These are phyloP conservation scores for Arabidopsis lyrata DNA, from an alignment of 441 rosid genomes.

Conservation along the genomic window DNA sequence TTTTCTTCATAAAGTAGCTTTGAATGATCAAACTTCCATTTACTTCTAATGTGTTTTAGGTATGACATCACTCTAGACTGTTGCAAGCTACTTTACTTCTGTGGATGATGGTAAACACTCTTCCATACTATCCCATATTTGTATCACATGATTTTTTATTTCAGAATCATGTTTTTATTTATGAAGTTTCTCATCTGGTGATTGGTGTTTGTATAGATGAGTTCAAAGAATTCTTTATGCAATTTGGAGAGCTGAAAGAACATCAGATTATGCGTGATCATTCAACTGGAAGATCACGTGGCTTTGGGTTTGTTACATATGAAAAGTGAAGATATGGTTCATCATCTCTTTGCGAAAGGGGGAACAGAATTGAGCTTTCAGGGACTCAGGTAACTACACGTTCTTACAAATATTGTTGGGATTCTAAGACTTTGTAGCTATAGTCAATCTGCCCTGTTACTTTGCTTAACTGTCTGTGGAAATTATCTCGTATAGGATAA, in stretches of 20 bases:
- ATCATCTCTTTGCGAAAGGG: conserved; percentile 71
- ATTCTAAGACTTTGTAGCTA: conserved; percentile 14
- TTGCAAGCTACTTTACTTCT: too few relatives aligned
- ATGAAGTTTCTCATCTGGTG: conserved; percentile 22
- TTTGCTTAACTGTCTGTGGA: conserved; percentile 4
- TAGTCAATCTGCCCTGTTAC: not conserved
- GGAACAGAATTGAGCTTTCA: conserved; percentile 64
- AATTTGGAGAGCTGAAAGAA: conserved; percentile 73
- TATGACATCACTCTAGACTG: too few relatives aligned
- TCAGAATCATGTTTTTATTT: conserved; percentile 1
- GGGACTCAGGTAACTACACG: conserved; percentile 62
- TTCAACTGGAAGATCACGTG: conserved; percentile 74
- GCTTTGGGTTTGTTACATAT: conserved; percentile 73
- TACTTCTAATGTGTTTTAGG: too few relatives aligned
- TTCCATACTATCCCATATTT: not conserved
- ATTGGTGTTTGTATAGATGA: conserved; percentile 54
- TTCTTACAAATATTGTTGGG: not conserved
- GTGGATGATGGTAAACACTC: conserved; percentile 61
- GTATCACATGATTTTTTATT: not conserved
- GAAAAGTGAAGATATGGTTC: conserved; percentile 69
- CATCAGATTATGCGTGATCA: conserved; percentile 81
- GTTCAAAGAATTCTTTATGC: conserved; percentile 64
- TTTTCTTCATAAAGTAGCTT: too few relatives aligned
- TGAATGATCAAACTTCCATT: too few relatives aligned
- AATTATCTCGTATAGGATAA: conserved; percentile 62